Percentiles rank a stretch among this genome's conserved stretches.
phyloP scores from a whole-genome alignment of 176 grass and related monocot genomes.

The Alloteropsis semialata region DNA sequence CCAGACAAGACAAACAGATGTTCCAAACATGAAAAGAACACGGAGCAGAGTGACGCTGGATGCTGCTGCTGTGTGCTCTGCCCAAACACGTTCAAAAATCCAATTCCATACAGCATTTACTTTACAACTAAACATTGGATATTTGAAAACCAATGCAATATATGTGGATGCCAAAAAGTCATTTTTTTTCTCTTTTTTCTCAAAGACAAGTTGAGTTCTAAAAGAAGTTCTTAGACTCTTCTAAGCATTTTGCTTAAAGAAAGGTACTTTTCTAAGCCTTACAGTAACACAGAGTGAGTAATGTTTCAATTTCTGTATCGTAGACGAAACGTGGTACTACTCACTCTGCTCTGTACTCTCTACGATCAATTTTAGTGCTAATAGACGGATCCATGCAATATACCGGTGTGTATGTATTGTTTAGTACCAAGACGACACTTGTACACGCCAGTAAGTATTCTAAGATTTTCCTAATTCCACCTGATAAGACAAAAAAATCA shows the following conservation, averaged over 20 bases:
- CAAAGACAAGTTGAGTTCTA: no score
- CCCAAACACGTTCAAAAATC: neutral
- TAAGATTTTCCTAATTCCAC: neutral
- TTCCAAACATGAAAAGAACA: neutral
- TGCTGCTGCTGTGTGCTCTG: neutral
- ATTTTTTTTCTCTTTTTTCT: no score
- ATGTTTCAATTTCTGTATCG: no score
- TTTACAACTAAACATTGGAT: no score
- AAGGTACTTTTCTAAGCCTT: no score
- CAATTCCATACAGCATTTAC: neutral
- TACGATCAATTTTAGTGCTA: neutral
- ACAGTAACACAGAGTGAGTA: no score
- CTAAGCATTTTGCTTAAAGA: no score
- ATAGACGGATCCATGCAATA: neutral
- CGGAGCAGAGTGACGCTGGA: neutral
- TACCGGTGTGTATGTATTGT: neutral
- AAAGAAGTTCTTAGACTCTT: no score
- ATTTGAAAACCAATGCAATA: no score
- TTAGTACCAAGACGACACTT: neutral
- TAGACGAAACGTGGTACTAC: no score
- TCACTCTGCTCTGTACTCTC: neutral
- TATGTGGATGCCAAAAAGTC: no score
- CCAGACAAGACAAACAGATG: constrained; percentile 4
- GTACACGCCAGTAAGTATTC: neutral
- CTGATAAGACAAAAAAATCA: neutral